These are phyloP conservation scores for Boletus pseudo-olivaceus DNA, from an alignment of 768 basidiomycete genomes.

Conservation along the genomic window DNA sequence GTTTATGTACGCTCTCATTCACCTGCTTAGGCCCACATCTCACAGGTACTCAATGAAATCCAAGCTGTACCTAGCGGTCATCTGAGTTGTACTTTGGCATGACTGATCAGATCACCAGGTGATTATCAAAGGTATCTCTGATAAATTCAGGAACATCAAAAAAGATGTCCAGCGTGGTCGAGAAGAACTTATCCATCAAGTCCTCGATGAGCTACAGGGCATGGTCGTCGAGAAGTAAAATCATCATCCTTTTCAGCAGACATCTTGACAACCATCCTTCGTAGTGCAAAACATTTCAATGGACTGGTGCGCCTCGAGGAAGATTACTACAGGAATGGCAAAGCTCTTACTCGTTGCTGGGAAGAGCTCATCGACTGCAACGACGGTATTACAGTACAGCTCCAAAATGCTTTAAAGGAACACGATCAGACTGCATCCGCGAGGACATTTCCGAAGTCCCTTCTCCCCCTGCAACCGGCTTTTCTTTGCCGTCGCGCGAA, in stretches of 20 bases:
- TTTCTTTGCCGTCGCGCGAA: constrained; percentile 7
- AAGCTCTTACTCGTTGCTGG: constrained; percentile 37
- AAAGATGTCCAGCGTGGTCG: constrained; percentile 44
- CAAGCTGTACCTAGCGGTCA: constrained; percentile 34
- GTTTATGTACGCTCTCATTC: neutral
- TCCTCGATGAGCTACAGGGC: constrained; percentile 40
- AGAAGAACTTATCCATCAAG: constrained; percentile 44
- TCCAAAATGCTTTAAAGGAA: constrained; percentile 41
- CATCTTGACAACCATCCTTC: constrained; percentile 1
- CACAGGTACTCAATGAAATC: constrained; percentile 49
- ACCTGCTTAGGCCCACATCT: neutral
- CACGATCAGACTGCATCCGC: constrained; percentile 48
- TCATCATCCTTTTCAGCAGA: neutral
- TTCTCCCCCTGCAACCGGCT: constrained; percentile 35
- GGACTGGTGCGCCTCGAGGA: constrained; percentile 52
- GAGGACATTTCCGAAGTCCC: constrained; percentile 46
- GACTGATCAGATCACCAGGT: constrained; percentile 37
- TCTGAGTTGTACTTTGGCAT: neutral
- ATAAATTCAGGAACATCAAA: constrained; percentile 46
- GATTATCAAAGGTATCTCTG: constrained; percentile 43
- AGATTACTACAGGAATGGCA: constrained; percentile 45
- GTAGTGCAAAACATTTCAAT: constrained; percentile 52
- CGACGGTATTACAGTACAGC: constrained; percentile 32
- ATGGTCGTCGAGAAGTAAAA: constrained; percentile 36
- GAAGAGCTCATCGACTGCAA: constrained; percentile 43